Conservation (phyloP, 345 rosid species). For the Syzygium oleosum region DNA sequence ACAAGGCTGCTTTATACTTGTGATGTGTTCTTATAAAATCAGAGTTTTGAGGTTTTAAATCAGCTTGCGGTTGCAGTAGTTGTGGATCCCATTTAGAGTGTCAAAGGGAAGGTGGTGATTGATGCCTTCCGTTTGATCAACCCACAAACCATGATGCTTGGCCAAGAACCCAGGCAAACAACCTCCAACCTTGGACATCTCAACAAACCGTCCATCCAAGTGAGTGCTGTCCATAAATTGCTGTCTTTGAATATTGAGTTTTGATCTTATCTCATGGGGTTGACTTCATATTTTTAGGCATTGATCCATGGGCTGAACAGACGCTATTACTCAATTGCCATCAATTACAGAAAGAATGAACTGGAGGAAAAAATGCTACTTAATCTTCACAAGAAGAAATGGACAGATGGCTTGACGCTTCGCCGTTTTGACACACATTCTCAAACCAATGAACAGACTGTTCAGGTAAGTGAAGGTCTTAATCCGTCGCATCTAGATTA, state of each 20-base stretch:
- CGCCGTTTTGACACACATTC: slow-evolving; percentile 77
- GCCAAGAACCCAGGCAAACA: slow-evolving; percentile 96
- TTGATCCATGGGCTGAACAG: too few relatives aligned
- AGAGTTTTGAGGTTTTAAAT: slow-evolving; percentile 98
- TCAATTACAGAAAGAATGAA: too few relatives aligned
- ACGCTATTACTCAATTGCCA: too few relatives aligned
- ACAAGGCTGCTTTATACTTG: too few relatives aligned
- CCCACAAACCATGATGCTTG: slow-evolving; percentile 99
- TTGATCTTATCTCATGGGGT: too few relatives aligned
- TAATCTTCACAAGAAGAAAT: slow-evolving; percentile 81
- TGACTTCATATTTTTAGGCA: too few relatives aligned
- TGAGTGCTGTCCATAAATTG: slow-evolving; percentile 10
- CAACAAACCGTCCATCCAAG: slow-evolving; percentile 98
- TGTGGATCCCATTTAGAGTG: slow-evolving; percentile 97
- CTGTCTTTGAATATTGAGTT: too few relatives aligned
- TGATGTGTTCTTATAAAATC: neutral
- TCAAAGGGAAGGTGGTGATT: slow-evolving; percentile 94
- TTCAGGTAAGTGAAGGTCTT: slow-evolving; percentile 47
- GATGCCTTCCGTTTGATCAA: slow-evolving; percentile 95
- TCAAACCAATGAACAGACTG: slow-evolving; percentile 80
- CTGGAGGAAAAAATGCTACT: too few relatives aligned
- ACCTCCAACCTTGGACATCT: slow-evolving; percentile 97
- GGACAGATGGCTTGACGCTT: slow-evolving; percentile 95
- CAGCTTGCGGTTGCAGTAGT: slow-evolving; percentile 98
- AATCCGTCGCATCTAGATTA: neutral